phyloP scores from a whole-genome alignment of 345 rosid genomes.

The Arabidopsis arenosa region DNA sequence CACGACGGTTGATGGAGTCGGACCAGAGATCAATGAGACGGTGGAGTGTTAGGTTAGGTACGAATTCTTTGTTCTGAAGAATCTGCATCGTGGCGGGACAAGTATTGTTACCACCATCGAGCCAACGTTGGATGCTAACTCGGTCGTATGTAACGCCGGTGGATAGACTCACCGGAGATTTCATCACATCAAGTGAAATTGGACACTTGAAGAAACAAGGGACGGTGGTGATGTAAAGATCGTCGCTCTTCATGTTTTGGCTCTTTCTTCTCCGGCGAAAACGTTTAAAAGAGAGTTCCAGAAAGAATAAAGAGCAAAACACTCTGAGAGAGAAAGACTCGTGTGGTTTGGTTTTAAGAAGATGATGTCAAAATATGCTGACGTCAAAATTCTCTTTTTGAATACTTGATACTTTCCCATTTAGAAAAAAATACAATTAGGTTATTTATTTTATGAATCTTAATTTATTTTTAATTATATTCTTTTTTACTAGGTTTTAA shows the following conservation, averaged over 20 bases:
- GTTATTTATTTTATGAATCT: not conserved
- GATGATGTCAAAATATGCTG: conserved; percentile 67
- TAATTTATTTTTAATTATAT: no score
- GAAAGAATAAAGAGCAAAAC: not conserved
- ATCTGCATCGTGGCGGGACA: conserved; percentile 98
- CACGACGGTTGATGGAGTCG: conserved; percentile 50
- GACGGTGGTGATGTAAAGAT: conserved; percentile 59
- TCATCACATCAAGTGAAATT: conserved; percentile 88
- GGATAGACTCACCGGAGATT: conserved; percentile 87
- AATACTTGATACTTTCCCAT: not conserved
- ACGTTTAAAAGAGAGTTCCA: not conserved
- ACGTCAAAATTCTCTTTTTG: conserved; percentile 48
- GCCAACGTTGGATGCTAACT: conserved; percentile 86
- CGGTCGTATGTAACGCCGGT: conserved; percentile 98
- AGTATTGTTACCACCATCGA: conserved; percentile 82
- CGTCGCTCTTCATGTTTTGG: conserved; percentile 56
- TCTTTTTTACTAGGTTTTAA: no score
- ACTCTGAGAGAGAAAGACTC: conserved; percentile 30
- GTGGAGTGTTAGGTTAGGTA: conserved; percentile 79
- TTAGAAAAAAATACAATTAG: no score
- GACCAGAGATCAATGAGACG: conserved; percentile 88
- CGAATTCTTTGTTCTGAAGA: conserved; percentile 66
- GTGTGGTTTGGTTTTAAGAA: conserved; percentile 44
- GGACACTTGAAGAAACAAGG: conserved; percentile 90
- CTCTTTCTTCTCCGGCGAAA: conserved; percentile 38